Percentiles rank a stretch among this genome's conserved stretches.
Conservation (phyloP, 768 basidiomycete genomes). For the Dacryopinax primogenitus region DNA sequence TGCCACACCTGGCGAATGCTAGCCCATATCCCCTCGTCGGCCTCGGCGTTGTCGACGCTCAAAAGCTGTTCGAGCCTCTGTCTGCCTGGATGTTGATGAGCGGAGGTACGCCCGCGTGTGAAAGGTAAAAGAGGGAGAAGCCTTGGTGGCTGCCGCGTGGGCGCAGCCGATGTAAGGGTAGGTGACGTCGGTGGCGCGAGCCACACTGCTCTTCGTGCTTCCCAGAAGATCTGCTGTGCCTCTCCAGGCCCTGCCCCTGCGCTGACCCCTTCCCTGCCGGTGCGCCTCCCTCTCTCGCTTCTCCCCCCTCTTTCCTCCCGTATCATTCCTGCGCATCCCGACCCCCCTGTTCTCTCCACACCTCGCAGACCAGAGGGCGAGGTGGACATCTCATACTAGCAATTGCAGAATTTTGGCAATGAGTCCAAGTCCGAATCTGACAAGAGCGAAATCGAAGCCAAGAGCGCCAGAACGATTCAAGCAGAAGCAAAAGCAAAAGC, state of each 20-base stretch:
- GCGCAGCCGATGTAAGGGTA: slow-evolving; percentile 8
- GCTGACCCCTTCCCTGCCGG: background rate
- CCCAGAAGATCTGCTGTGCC: background rate
- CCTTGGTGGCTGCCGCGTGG: background rate
- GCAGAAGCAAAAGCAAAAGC: no score
- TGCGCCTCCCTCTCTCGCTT: background rate
- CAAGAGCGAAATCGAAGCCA: no score
- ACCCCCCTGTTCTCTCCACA: background rate
- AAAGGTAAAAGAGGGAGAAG: no score
- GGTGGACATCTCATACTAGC: background rate
- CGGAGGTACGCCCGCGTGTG: background rate
- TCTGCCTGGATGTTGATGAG: background rate
- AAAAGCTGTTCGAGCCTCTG: slow-evolving; percentile 1
- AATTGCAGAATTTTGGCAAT: no score
- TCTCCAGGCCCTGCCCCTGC: background rate
- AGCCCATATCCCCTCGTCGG: background rate
- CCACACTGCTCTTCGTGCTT: background rate
- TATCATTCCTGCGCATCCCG: background rate
- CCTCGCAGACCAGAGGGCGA: background rate
- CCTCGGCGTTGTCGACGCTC: slow-evolving; percentile 8
- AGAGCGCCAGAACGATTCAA: no score
- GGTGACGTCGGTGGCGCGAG: slow-evolving; percentile 7
- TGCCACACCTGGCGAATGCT: slow-evolving; percentile 5
- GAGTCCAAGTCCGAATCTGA: no score
- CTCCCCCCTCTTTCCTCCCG: background rate